Evolutionary conservation across 83 land plant species (phyloP), one percentile per base, ranked within the genome.

Genomic region (Picea engelmannii): DNA sequence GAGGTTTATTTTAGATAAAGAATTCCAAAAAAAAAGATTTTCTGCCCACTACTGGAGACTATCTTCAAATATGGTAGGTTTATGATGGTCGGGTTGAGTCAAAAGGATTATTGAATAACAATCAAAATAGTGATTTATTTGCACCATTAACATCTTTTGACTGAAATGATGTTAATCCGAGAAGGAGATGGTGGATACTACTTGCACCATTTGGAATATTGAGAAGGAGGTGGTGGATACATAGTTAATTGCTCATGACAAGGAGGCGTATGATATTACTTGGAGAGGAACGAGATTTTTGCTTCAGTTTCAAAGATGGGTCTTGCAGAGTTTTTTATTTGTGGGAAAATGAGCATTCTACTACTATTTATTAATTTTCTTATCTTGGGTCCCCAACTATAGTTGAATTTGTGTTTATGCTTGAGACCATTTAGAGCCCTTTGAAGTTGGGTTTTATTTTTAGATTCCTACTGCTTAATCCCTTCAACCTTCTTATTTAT

Each of bases 121-220:
- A 87, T 83, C 90, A 91, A 82, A 86, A 88, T 60, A 88, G 88
- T 73, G 97, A 93, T 73, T 95, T 86, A 75, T 95, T 80, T 66
- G 97, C 97, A 20, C 97, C 97, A 12, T 81, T 95, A 59, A 95
- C 97, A 16, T 93, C 97, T 49, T 93, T 95, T 81, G 97, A 95
- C 35, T 95, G 97, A 94, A 95, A 95, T 83, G 92, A 89, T 52
- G 79, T 84, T 10, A 90, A 91, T 66, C 96, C 92, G 25, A 66
- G 87, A n/a, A n/a, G 78, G 79, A 90, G n/a, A 81, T 95, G 59
- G 97, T 95, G 25, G 97, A 95, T 79, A 93, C 97, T 66, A 93
- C 95, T 25, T 93, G 95, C 79, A 95, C 97, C 38, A 82, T 95
- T 31, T 95, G 96, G 95, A 92, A 95, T 61, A 78, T 95, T 17